Evolutionary conservation across 352 stramenopile species (phyloP), one percentile per base, ranked within the genome.

Genomic region (Globisporangium yorkense): DNA sequence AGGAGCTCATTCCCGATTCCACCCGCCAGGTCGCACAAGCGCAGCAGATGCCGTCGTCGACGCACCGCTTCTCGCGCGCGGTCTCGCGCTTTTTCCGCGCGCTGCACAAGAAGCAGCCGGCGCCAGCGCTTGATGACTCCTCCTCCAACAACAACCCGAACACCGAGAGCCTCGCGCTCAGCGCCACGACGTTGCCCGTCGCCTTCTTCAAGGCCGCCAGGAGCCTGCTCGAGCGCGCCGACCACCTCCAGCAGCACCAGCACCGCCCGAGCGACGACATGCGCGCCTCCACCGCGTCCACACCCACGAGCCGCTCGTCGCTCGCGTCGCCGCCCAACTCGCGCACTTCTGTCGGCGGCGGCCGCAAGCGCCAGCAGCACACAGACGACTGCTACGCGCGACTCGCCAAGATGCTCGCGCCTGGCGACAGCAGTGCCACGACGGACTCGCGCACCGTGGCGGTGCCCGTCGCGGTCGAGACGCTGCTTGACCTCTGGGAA

Each of bases 401-500:
- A 15, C 52, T 84, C 13, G 21, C 56, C 13, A 46, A 46, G 44
- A 62, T 84, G 54, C 62, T 84, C n/a, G 43, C 21, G 31, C 65
- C 44, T 7, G 64, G 16, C 33, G 57, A 31, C 31, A 51, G 29
- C 4, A 35, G 29, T 24, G 20, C 20, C 9, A 40, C 13, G 13
- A 35, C 35, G 21, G 40, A 50, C 20, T 59, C 61, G 61, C 68
- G 72, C 13, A 66, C 68, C 13, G 65, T 66, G 24, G 68, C 71
- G 29, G 40, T 55, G 21, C 8, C 35, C 1, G 33, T 47, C 9
- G 45, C 35, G 7, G 51, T 54, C 20, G 52, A 65, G 35, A 60
- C 63, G 61, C 68, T 88, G 56, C 61, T 88, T 6, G 65, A 75
- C 63, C 65, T 88, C n/a, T 90, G 80, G 80, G 64, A 77, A 4